phyloP scores from a whole-genome alignment of 805 yeast species.

The Cyberlindnera veronae region DNA sequence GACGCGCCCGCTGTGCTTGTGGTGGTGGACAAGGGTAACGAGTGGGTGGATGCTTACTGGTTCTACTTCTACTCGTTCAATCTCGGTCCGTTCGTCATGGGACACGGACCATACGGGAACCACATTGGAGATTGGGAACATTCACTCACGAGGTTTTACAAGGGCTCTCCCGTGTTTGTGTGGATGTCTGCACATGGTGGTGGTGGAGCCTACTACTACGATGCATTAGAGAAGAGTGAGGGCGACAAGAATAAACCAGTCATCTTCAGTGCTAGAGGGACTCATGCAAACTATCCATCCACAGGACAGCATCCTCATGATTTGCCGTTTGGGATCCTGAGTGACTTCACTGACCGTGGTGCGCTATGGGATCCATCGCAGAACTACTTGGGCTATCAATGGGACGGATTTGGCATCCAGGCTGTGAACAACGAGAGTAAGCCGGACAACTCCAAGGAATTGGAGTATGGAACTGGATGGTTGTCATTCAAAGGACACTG shows the following conservation, averaged over 20 bases:
- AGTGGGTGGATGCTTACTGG: conserved; percentile 96
- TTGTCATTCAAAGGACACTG: conserved; percentile 76
- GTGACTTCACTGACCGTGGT: conserved; percentile 94
- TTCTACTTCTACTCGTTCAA: conserved; percentile 93
- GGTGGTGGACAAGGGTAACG: conserved; percentile 89
- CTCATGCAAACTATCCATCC: conserved; percentile 96
- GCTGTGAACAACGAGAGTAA: conserved; percentile 33
- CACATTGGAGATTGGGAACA: conserved; percentile 99
- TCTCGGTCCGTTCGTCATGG: conserved; percentile 96
- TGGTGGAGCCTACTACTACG: conserved; percentile 82
- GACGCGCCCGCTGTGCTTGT: conserved; percentile 79
- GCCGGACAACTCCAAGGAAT: conserved; percentile 26
- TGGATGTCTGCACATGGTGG: conserved; percentile 99
- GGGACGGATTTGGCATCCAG: conserved; percentile 53
- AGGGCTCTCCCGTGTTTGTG: conserved; percentile 74
- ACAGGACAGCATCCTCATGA: conserved; percentile 96
- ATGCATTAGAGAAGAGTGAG: conserved; percentile 55
- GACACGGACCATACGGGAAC: conserved; percentile 94
- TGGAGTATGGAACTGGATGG: conserved; percentile 50
- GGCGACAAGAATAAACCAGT: conserved; percentile 52
- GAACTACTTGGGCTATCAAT: conserved; percentile 79
- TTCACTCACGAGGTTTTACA: conserved; percentile 75
- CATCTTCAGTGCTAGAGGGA: conserved; percentile 88
- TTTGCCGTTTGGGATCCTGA: conserved; percentile 83
- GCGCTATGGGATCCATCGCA: conserved; percentile 90